Evolutionary conservation across 2,329 filamentous ascomycete genomes (phyloP).

Genomic region (Cladosporium velox): DNA sequence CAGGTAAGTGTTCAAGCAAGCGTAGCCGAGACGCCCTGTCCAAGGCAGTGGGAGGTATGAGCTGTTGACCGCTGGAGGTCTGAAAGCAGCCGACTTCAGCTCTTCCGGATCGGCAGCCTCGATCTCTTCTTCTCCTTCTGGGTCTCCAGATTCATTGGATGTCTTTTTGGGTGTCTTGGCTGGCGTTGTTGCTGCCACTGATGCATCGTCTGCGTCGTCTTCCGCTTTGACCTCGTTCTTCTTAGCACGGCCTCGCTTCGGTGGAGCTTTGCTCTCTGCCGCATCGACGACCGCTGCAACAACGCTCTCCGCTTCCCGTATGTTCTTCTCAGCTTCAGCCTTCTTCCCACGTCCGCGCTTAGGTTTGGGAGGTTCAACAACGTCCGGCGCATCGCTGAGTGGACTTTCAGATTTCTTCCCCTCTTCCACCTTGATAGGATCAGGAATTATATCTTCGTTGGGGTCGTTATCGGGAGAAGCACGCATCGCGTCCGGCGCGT

Average conservation of each 20-base stretch:
- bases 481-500: conserved; percentile 44
- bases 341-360: conserved; percentile 30
- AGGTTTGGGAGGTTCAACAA: conserved; percentile 31
- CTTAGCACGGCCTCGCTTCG: conserved; percentile 22
- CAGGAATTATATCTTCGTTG: conserved; percentile 35
- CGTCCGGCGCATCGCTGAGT: conserved; percentile 40
- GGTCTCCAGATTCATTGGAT: conserved; percentile 42
- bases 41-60: conserved; percentile 82
- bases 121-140: conserved; percentile 54
- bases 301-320: conserved; percentile 25
- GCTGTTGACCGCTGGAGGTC: conserved; percentile 79
- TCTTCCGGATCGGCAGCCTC: conserved; percentile 59
- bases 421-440: conserved; percentile 28
- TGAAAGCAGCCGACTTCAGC: conserved; percentile 58
- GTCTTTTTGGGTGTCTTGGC: conserved; percentile 28
- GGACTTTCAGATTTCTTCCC: conserved; percentile 33
- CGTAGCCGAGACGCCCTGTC: conserved; percentile 87
- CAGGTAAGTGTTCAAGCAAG: conserved; percentile 90
- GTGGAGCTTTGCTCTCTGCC: conserved; percentile 21
- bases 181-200: conserved; percentile 17
- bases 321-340: conserved; percentile 23
- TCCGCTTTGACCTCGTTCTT: conserved; percentile 23
- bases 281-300: conserved; percentile 22
- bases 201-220: conserved; percentile 22
- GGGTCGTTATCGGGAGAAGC: conserved; percentile 48